These are phyloP conservation scores for Euphrasia confusa DNA, from an alignment of 257 asterid genomes.

Conservation along the genomic window DNA sequence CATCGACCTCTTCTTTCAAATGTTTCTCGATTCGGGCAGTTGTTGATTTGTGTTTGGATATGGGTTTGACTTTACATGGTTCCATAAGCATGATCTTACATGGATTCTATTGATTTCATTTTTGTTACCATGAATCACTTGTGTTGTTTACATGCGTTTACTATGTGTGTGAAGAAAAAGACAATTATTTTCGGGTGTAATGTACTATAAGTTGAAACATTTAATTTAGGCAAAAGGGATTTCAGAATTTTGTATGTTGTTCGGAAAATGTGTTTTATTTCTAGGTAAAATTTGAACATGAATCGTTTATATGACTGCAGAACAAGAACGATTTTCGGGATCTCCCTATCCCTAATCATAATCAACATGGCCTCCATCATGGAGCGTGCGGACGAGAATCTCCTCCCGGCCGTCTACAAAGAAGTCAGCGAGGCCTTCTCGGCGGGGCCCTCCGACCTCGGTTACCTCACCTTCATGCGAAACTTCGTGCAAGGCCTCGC, in stretches of 20 bases:
- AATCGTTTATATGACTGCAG: conserved; percentile 29
- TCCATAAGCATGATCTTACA: no score
- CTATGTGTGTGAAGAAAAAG: background rate
- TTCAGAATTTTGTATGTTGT: no score
- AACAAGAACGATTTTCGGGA: conserved; percentile 56
- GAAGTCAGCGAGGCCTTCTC: conserved; percentile 95
- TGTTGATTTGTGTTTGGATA: no score
- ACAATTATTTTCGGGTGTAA: background rate
- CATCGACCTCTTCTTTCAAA: no score
- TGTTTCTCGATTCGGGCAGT: no score
- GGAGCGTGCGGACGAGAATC: conserved; percentile 99
- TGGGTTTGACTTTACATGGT: no score
- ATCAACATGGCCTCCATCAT: conserved; percentile 96
- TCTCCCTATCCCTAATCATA: conserved; percentile 74
- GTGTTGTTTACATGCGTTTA: background rate
- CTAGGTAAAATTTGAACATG: no score
- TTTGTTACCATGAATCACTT: background rate
- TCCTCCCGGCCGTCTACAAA: conserved; percentile 95
- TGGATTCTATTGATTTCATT: background rate
- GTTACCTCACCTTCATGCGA: conserved; percentile 80
- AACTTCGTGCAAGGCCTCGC: conserved; percentile 89
- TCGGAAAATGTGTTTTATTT: no score
- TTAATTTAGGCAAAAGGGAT: no score
- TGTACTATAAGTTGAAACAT: background rate
- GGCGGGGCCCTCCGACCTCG: conserved; percentile 97